Evolutionary conservation across 2,329 filamentous ascomycete species (phyloP).

Genomic region (Botrytis deweyae): DNA sequence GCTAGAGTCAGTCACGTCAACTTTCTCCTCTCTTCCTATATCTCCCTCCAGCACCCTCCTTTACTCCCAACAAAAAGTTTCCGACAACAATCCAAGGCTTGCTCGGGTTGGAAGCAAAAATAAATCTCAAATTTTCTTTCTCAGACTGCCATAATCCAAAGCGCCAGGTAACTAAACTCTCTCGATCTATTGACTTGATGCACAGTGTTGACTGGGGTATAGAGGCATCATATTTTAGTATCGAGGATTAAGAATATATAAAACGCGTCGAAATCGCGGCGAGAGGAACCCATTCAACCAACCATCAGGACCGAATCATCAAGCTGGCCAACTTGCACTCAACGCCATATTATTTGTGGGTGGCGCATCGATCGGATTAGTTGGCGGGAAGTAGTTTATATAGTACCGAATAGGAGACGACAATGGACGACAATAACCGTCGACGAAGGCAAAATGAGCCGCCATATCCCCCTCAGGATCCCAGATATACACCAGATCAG

Average conservation of each 20-base stretch:
- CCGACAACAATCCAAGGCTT: not conserved
- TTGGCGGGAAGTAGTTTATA: conserved; percentile 54
- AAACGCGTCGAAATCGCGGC: conserved; percentile 11
- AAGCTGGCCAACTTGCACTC: conserved; percentile 65
- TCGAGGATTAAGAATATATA: conserved; percentile 10
- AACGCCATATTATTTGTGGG: conserved; percentile 62
- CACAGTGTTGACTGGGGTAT: conserved; percentile 8
- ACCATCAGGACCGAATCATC: conserved; percentile 39
- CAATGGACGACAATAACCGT: conserved; percentile 78
- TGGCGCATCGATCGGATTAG: conserved; percentile 62
- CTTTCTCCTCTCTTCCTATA: conserved; percentile 8
- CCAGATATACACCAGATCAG: conserved; percentile 47
- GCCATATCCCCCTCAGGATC: conserved; percentile 59
- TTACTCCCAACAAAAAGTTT: not conserved
- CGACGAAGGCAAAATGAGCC: conserved; percentile 74
- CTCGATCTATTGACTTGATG: not conserved
- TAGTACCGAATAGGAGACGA: conserved; percentile 47
- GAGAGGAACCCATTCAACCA: not conserved
- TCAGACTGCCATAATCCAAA: not conserved
- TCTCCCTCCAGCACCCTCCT: not conserved
- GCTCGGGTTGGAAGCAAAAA: conserved; percentile 2
- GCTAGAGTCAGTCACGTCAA: conserved; percentile 1
- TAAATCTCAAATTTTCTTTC: conserved; percentile 15
- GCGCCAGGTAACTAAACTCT: conserved; percentile 2
- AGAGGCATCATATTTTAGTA: not conserved